A percentile compares a stretch with the other conserved stretches of the same genome.
Conservation (phyloP, 768 basidiomycete species). For the Rhodotorula diobovata region DNA sequence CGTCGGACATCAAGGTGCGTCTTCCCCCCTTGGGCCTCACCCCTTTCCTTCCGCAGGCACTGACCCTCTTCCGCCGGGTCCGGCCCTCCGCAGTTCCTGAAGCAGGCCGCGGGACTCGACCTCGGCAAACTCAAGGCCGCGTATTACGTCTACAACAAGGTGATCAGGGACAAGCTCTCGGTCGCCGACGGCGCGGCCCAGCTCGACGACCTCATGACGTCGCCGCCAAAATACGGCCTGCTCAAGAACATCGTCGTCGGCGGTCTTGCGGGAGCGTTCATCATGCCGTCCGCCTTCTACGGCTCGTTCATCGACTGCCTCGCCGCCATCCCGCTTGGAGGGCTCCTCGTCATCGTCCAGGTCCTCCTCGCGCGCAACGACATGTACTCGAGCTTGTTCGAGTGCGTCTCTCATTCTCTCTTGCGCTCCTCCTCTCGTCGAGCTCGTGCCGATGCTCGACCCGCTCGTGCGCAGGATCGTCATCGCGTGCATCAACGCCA, state of each 20-base stretch:
- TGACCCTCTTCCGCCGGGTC: neutral
- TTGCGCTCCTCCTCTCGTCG: neutral
- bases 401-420: conserved; percentile 44
- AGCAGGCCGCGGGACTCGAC: conserved; percentile 55
- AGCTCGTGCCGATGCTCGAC: neutral
- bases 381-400: conserved; percentile 72
- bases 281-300: conserved; percentile 53
- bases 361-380: conserved; percentile 61
- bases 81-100: conserved; percentile 32
- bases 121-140: conserved; percentile 61
- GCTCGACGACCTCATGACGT: conserved; percentile 67
- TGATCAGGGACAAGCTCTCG: conserved; percentile 67
- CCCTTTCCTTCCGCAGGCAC: too few species aligned
- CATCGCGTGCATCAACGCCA: conserved; percentile 69
- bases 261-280: conserved; percentile 51
- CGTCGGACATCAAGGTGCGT: conserved; percentile 62
- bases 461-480: conserved; percentile 53
- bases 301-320: conserved; percentile 73
- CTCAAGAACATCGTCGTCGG: conserved; percentile 65
- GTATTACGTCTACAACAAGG: conserved; percentile 25
- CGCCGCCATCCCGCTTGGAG: conserved; percentile 67
- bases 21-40: neutral
- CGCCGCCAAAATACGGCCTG: conserved; percentile 50
- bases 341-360: conserved; percentile 70
- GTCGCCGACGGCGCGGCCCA: conserved; percentile 65